These are phyloP conservation scores for Aegilops tauschii DNA, from an alignment of 176 grass and related monocot species.

Conservation along the genomic window DNA sequence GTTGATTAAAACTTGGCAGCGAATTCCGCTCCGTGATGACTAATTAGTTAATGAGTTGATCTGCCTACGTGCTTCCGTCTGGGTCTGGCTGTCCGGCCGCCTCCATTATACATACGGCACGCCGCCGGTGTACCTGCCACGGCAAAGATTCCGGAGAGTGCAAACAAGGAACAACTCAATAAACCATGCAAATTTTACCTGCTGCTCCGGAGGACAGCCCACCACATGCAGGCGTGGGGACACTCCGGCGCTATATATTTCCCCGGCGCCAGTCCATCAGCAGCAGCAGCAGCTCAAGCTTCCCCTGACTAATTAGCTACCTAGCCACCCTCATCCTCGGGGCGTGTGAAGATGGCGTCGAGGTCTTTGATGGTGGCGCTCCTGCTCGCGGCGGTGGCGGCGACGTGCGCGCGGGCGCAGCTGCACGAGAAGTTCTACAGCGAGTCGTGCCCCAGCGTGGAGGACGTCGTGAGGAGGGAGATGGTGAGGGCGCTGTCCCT, in stretches of 20 bases:
- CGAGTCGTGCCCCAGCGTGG: conserved; percentile 53
- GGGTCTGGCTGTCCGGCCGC: neutral
- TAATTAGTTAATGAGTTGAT: too few species aligned
- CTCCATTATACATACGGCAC: neutral
- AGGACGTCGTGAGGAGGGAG: conserved; percentile 52
- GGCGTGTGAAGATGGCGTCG: conserved; percentile 22
- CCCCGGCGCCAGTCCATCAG: conserved; percentile 24
- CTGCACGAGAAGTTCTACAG: conserved; percentile 56
- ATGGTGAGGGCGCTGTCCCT: conserved; percentile 41
- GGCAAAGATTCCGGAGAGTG: conserved; percentile 23
- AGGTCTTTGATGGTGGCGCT: conserved; percentile 5
- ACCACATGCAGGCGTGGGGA: conserved; percentile 4
- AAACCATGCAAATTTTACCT: neutral
- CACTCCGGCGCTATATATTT: conserved; percentile 36
- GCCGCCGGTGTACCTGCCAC: conserved; percentile 27
- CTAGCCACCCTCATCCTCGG: neutral
- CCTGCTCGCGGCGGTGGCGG: conserved; percentile 18
- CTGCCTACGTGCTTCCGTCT: too few species aligned
- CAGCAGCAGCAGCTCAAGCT: conserved; percentile 33
- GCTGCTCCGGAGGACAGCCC: conserved; percentile 12
- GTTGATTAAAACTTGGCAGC: too few species aligned
- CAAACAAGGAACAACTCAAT: conserved; percentile 20
- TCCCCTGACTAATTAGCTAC: neutral
- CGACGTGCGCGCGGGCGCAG: conserved; percentile 25
- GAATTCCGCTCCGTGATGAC: too few species aligned